Evolutionary conservation across 1,284 basidiomycete genomes (phyloP).

Genomic region (Pseudozyma thailandica): DNA sequence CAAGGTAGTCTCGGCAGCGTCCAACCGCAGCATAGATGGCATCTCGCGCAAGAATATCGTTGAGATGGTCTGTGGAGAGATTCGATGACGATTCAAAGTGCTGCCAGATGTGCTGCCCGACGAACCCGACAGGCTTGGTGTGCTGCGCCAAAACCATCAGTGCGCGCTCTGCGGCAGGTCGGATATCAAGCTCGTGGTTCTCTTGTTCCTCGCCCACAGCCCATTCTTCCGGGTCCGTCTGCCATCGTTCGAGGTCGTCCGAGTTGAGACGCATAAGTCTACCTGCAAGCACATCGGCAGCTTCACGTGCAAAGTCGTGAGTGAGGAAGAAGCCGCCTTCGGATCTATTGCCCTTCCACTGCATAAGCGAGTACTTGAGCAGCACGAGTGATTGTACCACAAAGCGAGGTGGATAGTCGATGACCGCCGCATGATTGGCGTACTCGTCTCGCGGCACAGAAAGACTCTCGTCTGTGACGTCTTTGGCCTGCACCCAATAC

Average conservation of each 20-base stretch:
- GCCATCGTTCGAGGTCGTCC: constrained; percentile 61
- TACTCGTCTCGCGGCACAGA: constrained; percentile 47
- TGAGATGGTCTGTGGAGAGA: constrained; percentile 35
- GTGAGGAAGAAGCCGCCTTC: constrained; percentile 47
- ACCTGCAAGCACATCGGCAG: constrained; percentile 56
- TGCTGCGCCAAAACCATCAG: constrained; percentile 55
- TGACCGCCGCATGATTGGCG: constrained; percentile 40
- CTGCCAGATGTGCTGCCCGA: constrained; percentile 59
- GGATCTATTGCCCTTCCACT: constrained; percentile 55
- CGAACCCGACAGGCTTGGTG: constrained; percentile 43
- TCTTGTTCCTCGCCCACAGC: constrained; percentile 59
- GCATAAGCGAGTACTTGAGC: constrained; percentile 53
- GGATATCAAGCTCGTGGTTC: constrained; percentile 60
- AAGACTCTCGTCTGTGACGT: constrained; percentile 38
- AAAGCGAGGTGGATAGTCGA: constrained; percentile 58
- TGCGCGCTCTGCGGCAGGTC: constrained; percentile 62
- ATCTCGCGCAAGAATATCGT: constrained; percentile 57
- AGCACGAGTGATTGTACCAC: constrained; percentile 63
- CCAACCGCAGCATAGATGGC: constrained; percentile 63
- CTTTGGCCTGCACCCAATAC: constrained; percentile 63
- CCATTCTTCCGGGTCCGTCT: constrained; percentile 61
- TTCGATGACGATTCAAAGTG: constrained; percentile 45
- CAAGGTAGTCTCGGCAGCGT: constrained; percentile 54
- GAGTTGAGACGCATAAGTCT: constrained; percentile 59
- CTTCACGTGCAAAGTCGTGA: constrained; percentile 50